Conservation (phyloP, 2,329 filamentous ascomycete species). For the Fusarium begoniae region DNA sequence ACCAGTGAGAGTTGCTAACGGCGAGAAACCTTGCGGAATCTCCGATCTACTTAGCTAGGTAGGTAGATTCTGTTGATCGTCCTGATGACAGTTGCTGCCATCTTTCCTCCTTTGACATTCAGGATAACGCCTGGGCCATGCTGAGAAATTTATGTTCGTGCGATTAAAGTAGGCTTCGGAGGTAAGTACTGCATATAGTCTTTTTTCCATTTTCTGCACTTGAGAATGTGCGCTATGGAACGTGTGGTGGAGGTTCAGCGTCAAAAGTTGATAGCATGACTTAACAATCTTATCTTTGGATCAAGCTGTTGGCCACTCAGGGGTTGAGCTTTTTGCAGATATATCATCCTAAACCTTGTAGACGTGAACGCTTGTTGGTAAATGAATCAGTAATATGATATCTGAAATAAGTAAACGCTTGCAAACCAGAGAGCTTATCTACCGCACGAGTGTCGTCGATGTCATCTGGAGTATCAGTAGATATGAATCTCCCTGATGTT, state of each 20-base stretch:
- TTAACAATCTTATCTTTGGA: too few species aligned
- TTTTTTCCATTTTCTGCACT: not conserved
- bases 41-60: not conserved
- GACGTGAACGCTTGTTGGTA: not conserved
- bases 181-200: not conserved
- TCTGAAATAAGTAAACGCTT: not conserved
- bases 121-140: not conserved
- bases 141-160: not conserved
- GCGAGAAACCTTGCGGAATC: not conserved
- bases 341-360: not conserved
- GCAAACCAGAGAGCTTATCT: not conserved
- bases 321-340: not conserved
- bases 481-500: not conserved
- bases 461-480: not conserved
- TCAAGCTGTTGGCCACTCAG: not conserved
- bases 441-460: not conserved
- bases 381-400: not conserved
- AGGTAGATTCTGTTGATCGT: not conserved
- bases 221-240: not conserved
- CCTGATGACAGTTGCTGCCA: not conserved
- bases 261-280: too few species aligned
- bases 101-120: not conserved
- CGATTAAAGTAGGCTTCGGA: not conserved
- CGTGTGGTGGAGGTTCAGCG: not conserved
- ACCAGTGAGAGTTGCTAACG: not conserved